These are phyloP conservation scores for Cyberlindnera lachancei DNA, from an alignment of 805 yeast species.

Conservation along the genomic window DNA sequence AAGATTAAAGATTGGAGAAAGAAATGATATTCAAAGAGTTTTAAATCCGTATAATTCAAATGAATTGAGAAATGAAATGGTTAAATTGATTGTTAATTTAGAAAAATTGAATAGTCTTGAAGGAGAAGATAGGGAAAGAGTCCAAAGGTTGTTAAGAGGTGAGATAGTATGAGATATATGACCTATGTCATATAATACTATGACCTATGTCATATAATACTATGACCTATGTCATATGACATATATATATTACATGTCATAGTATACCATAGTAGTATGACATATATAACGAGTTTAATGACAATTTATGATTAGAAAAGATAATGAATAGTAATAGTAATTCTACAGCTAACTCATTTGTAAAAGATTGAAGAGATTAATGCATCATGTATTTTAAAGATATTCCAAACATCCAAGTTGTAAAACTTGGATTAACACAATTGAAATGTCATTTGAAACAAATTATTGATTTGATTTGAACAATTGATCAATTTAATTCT, in stretches of 20 bases:
- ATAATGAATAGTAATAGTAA: too few relatives aligned
- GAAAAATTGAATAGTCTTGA: slow-evolving; percentile 17
- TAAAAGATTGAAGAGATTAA: neutral
- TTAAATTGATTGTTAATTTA: slow-evolving; percentile 12
- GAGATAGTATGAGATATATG: slow-evolving; percentile 1
- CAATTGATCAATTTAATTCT: too few relatives aligned
- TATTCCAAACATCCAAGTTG: too few relatives aligned
- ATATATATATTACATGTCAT: too few relatives aligned
- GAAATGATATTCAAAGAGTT: slow-evolving; percentile 12
- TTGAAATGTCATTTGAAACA: too few relatives aligned
- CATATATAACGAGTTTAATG: slow-evolving; percentile 1
- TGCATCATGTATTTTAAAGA: slow-evolving; percentile 3
- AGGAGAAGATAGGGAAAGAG: slow-evolving; percentile 5
- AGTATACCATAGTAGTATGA: too few relatives aligned
- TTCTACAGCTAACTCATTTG: neutral
- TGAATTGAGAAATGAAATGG: slow-evolving; percentile 13
- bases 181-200: too few relatives aligned
- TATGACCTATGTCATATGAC: too few relatives aligned
- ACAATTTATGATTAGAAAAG: too few relatives aligned
- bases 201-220: too few relatives aligned
- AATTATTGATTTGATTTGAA: too few relatives aligned
- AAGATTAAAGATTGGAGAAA: slow-evolving; percentile 14
- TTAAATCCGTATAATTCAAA: slow-evolving; percentile 10
- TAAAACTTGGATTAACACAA: too few relatives aligned
- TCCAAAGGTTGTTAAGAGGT: slow-evolving; percentile 2